A percentile compares a stretch with the other conserved stretches of the same genome.
phyloP scores from a whole-genome alignment of 768 basidiomycete genomes.

The Strobilomyces dryophilus region DNA sequence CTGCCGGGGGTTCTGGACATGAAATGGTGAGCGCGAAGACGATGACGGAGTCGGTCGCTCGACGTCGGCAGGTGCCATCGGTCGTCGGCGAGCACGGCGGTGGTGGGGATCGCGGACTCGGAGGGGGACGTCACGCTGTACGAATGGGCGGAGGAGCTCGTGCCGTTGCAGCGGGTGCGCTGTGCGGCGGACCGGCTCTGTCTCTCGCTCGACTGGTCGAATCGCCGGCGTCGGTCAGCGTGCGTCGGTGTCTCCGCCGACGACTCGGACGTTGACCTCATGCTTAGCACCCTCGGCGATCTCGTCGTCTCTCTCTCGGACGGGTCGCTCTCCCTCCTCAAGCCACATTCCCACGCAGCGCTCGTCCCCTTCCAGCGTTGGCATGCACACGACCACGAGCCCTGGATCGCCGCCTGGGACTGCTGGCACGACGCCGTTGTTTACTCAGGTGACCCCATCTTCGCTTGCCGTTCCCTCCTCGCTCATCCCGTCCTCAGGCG shows the following conservation, averaged over 20 bases:
- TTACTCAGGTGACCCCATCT: constrained; percentile 64
- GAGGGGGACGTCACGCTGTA: constrained; percentile 74
- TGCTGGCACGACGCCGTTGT: constrained; percentile 77
- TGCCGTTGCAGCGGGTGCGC: constrained; percentile 37
- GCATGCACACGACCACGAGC: constrained; percentile 90
- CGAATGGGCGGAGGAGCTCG: constrained; percentile 44
- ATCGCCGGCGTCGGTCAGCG: constrained; percentile 50
- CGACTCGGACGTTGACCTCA: too few species aligned
- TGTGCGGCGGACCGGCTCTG: constrained; percentile 56
- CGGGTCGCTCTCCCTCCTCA: constrained; percentile 64
- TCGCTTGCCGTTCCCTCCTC: too few species aligned
- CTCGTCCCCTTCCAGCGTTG: constrained; percentile 55
- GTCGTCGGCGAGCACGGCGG: constrained; percentile 35
- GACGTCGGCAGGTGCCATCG: constrained; percentile 54
- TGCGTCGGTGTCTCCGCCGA: constrained; percentile 26
- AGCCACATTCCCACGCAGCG: constrained; percentile 40
- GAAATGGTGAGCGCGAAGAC: constrained; percentile 67
- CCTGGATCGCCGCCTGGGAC: constrained; percentile 92
- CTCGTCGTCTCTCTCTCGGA: constrained; percentile 82
- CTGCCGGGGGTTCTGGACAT: constrained; percentile 86
- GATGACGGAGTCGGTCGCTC: not conserved
- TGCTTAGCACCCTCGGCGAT: constrained; percentile 44
- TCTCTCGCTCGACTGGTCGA: constrained; percentile 93
- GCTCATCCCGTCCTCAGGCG: constrained; percentile 48
- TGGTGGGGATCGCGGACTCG: constrained; percentile 78